A percentile compares a stretch with the other conserved stretches of the same genome.
Evolutionary conservation across 257 asterid species (phyloP).

Genomic region (Primulina eburnea): DNA sequence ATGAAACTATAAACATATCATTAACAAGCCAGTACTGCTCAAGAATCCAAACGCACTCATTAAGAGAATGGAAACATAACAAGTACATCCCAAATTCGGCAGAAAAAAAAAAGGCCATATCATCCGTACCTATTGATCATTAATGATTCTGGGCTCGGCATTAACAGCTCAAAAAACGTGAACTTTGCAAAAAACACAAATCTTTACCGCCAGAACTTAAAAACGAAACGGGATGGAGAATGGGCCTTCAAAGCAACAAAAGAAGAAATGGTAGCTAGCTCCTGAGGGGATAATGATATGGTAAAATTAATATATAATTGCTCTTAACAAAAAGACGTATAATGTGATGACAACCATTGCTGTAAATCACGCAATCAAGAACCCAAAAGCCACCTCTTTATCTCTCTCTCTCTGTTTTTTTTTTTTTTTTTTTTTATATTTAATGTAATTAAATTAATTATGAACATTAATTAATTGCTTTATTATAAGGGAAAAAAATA

Average conservation of each 20-base stretch:
- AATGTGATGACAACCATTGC: constrained; percentile 51
- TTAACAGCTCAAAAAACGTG: background rate
- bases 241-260: constrained; percentile 1
- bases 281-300: constrained; percentile 22
- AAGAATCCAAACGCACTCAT: constrained; percentile 17
- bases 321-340: background rate
- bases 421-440: background rate
- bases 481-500: too few relatives aligned
- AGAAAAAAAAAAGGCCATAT: background rate
- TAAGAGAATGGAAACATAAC: constrained; percentile 24
- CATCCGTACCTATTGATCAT: constrained; percentile 26
- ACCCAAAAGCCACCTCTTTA: constrained; percentile 29
- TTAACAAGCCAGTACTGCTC: constrained; percentile 20
- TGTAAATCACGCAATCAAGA: constrained; percentile 44
- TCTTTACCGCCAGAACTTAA: constrained; percentile 23
- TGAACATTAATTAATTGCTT: background rate
- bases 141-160: constrained; percentile 21
- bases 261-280: constrained; percentile 26
- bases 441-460: too few relatives aligned
- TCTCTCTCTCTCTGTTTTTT: constrained; percentile 9
- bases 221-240: constrained; percentile 22
- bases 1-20: constrained; percentile 10
- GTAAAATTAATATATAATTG: background rate
- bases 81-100: constrained; percentile 20
- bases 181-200: constrained; percentile 27